These are phyloP conservation scores for Hypoxylon perforatum DNA, from an alignment of 495 filamentous ascomycete species.

Conservation along the genomic window DNA sequence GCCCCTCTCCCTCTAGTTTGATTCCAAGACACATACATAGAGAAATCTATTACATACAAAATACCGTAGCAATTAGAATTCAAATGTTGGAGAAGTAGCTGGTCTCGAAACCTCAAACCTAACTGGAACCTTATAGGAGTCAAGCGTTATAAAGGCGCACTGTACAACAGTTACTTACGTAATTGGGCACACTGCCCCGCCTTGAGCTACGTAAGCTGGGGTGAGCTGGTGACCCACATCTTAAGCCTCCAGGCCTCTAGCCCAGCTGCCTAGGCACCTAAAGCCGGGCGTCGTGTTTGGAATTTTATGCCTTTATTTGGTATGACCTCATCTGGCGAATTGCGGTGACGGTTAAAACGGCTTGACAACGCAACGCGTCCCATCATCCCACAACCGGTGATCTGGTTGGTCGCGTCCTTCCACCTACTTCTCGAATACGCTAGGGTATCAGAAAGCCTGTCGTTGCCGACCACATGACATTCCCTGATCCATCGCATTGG, in stretches of 20 bases:
- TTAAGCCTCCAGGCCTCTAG: neutral
- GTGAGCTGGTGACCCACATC: neutral
- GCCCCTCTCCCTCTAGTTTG: too few relatives aligned
- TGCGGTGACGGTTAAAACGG: neutral
- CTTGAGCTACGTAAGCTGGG: neutral
- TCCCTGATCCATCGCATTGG: constrained; percentile 14
- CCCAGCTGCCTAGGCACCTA: neutral
- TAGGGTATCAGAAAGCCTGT: constrained; percentile 5
- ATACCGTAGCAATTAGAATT: too few relatives aligned
- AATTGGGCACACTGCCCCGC: neutral
- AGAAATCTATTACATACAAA: too few relatives aligned
- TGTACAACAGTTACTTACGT: neutral
- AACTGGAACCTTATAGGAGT: too few relatives aligned
- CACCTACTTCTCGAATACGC: constrained; percentile 31
- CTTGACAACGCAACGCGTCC: constrained; percentile 36
- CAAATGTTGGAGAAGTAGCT: too few relatives aligned
- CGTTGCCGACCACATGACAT: constrained; percentile 24
- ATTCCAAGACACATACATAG: too few relatives aligned
- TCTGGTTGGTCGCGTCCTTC: constrained; percentile 32
- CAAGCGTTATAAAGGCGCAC: neutral
- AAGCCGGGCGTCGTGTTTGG: too few relatives aligned
- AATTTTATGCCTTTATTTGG: neutral
- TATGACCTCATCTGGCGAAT: constrained; percentile 34
- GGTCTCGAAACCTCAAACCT: too few relatives aligned
- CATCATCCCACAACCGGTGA: constrained; percentile 20